Evolutionary conservation across 83 land plant species (phyloP).

Genomic region (Diphasiastrum complanatum): DNA sequence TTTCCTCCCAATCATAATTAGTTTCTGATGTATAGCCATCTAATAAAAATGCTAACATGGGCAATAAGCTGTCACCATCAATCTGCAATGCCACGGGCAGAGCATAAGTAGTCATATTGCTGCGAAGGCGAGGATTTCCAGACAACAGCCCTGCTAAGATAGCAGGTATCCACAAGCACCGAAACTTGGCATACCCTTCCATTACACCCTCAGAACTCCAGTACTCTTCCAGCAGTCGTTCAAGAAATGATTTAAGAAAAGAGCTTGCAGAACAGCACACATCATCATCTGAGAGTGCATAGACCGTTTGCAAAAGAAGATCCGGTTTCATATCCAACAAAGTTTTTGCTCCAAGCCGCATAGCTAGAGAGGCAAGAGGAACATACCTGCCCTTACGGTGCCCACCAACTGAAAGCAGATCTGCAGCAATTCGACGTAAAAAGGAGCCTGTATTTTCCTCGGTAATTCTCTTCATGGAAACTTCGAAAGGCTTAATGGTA

Average conservation of each 20-base stretch:
- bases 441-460: slow-evolving; percentile 28
- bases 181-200: slow-evolving; percentile 47
- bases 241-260: slow-evolving; percentile 88
- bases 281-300: slow-evolving; percentile 89
- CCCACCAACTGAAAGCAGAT: slow-evolving; percentile 68
- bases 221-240: slow-evolving; percentile 79
- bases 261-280: slow-evolving; percentile 92
- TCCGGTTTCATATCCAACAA: slow-evolving; percentile 54
- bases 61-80: slow-evolving; percentile 73
- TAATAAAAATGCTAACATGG: slow-evolving; percentile 64
- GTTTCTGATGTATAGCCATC: slow-evolving; percentile 26
- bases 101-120: slow-evolving; percentile 91
- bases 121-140: slow-evolving; percentile 69
- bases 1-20: slow-evolving; percentile 29
- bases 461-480: slow-evolving; percentile 3
- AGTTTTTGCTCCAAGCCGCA: slow-evolving; percentile 70
- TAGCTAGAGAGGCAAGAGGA: slow-evolving; percentile 77
- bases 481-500: neutral
- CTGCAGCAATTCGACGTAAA: slow-evolving; percentile 43
- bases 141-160: slow-evolving; percentile 69
- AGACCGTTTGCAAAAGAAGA: slow-evolving; percentile 57
- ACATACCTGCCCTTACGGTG: slow-evolving; percentile 94
- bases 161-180: slow-evolving; percentile 70
- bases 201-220: slow-evolving; percentile 73
- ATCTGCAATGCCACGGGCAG: slow-evolving; percentile 65